These are phyloP conservation scores for Talaromyces ruber DNA, from an alignment of 495 filamentous ascomycete genomes.

Conservation along the genomic window DNA sequence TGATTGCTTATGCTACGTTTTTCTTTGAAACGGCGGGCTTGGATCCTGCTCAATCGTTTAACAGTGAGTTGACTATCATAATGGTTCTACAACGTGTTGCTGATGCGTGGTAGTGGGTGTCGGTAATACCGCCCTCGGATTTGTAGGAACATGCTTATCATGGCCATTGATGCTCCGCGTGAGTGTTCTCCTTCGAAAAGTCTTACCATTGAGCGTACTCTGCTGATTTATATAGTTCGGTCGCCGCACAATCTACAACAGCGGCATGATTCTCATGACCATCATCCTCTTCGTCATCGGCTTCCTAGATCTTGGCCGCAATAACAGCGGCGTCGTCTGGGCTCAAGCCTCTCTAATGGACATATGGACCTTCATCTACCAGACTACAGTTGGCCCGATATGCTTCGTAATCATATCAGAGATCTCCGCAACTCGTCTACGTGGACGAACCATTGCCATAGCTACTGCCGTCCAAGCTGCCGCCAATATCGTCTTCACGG, in stretches of 20 bases:
- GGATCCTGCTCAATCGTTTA: conserved; percentile 14
- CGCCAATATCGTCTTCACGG: conserved; percentile 18
- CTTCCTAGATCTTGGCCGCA: conserved; percentile 19
- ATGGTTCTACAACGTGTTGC: neutral
- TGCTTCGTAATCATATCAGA: conserved; percentile 27
- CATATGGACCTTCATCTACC: conserved; percentile 32
- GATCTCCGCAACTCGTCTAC: conserved; percentile 27
- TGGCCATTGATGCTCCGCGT: conserved; percentile 40
- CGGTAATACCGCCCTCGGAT: conserved; percentile 34
- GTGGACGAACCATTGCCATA: conserved; percentile 27
- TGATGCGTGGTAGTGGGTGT: conserved; percentile 19
- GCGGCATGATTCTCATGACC: conserved; percentile 35
- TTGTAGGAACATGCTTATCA: conserved; percentile 40
- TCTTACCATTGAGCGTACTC: neutral
- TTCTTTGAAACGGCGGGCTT: conserved; percentile 37
- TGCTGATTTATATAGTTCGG: conserved; percentile 18
- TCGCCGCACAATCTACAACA: conserved; percentile 42
- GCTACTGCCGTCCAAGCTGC: conserved; percentile 25
- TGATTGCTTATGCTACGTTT: conserved; percentile 27
- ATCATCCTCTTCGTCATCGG: conserved; percentile 35
- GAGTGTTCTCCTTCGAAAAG: neutral
- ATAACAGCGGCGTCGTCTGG: conserved; percentile 17
- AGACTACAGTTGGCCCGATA: conserved; percentile 32
- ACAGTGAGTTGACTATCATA: neutral
- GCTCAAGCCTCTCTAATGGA: conserved; percentile 24